Evolutionary conservation across 164 flowering plant genomes (phyloP).

Genomic region (Platanus orientalis): DNA sequence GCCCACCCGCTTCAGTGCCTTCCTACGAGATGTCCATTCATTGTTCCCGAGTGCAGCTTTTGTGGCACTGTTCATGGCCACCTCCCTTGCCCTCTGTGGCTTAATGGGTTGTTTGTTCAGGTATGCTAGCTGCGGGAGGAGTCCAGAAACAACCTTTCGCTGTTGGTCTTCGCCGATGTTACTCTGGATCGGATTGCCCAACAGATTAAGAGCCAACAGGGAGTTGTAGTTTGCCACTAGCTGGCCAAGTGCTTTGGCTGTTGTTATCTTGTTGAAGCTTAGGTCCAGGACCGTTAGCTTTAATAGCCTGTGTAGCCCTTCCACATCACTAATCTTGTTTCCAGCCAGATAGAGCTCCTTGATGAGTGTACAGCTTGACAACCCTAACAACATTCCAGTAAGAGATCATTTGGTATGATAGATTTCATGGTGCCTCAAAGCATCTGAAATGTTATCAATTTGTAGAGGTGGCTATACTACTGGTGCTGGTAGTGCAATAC

Average conservation of each 20-base stretch:
- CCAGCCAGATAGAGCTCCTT: slow-evolving; percentile 74
- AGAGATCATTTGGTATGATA: background rate
- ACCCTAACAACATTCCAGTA: slow-evolving; percentile 26
- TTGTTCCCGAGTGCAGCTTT: slow-evolving; percentile 50
- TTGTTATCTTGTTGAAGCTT: slow-evolving; percentile 76
- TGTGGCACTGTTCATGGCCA: slow-evolving; percentile 37
- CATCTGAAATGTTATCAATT: too few relatives aligned
- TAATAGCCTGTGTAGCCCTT: slow-evolving; percentile 63
- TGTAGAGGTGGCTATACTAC: too few relatives aligned
- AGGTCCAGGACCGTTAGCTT: slow-evolving; percentile 60
- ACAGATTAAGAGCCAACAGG: slow-evolving; percentile 49
- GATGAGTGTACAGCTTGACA: slow-evolving; percentile 51
- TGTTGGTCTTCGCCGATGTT: slow-evolving; percentile 57
- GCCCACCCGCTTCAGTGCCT: slow-evolving; percentile 23
- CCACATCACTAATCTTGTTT: slow-evolving; percentile 69
- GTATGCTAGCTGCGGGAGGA: slow-evolving; percentile 56
- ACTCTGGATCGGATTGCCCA: slow-evolving; percentile 61
- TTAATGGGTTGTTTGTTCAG: slow-evolving; percentile 65
- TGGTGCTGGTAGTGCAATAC: background rate
- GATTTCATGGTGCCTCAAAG: too few relatives aligned
- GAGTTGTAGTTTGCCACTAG: slow-evolving; percentile 68
- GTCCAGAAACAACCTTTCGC: slow-evolving; percentile 47
- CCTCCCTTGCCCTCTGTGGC: slow-evolving; percentile 53
- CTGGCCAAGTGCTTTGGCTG: slow-evolving; percentile 58
- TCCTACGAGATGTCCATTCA: slow-evolving; percentile 27